Conservation (phyloP, 2,329 filamentous ascomycete species). For the Nemania abortiva region DNA sequence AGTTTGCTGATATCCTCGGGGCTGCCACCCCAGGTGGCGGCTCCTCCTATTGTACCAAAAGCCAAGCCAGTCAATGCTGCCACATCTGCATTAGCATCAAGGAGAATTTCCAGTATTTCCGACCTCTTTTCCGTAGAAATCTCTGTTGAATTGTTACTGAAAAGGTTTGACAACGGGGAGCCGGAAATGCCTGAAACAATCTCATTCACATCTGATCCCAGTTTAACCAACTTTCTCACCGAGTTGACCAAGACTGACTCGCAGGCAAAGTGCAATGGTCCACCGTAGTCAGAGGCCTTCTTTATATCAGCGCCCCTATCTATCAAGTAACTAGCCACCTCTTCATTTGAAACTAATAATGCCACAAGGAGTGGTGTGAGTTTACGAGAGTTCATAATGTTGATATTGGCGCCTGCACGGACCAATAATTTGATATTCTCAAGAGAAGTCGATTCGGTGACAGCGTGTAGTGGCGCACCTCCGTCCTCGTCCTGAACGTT, state of each 20-base stretch:
- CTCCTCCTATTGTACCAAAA: not conserved
- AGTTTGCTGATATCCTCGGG: not conserved
- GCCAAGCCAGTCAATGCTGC: not conserved
- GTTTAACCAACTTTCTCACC: not conserved
- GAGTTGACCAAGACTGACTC: not conserved
- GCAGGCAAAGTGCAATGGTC: conserved; percentile 1
- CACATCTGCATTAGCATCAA: not conserved
- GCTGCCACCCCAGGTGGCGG: not conserved
- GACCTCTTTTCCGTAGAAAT: not conserved
- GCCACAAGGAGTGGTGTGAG: not conserved
- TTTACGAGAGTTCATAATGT: not conserved
- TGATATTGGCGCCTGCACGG: not conserved
- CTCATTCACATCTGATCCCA: not conserved
- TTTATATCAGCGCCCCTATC: not conserved
- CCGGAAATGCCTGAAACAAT: not conserved
- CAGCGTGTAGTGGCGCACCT: not conserved
- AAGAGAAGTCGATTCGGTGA: not conserved
- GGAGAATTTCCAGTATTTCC: not conserved
- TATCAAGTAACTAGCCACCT: not conserved
- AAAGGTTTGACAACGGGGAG: not conserved
- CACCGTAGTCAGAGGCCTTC: not conserved
- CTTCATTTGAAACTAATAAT: not conserved
- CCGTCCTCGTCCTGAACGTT: not conserved
- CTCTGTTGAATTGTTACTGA: not conserved
- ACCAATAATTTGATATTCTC: not conserved